phyloP scores from a whole-genome alignment of 345 rosid species.

The Hibiscus mutabilis region DNA sequence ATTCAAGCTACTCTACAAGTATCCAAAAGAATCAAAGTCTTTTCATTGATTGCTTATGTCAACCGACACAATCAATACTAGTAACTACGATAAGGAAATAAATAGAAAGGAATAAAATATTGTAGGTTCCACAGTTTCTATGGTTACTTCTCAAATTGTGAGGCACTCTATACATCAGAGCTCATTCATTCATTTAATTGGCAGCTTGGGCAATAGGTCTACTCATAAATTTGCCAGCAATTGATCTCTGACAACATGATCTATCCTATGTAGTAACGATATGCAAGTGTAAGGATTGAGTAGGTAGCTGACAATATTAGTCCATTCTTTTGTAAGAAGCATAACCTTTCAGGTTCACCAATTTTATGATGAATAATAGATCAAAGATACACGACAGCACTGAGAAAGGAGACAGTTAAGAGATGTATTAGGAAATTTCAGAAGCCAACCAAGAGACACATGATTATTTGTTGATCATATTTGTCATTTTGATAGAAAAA shows the following conservation, averaged over 20 bases:
- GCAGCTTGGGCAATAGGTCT: background rate
- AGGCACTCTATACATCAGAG: background rate
- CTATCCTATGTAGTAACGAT: background rate
- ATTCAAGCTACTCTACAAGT: background rate
- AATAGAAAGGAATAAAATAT: too few relatives aligned
- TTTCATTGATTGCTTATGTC: background rate
- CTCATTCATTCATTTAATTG: background rate
- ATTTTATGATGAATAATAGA: background rate
- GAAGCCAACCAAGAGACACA: background rate
- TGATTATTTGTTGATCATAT: background rate
- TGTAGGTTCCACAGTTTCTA: background rate
- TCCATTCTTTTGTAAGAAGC: background rate
- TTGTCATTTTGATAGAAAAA: background rate
- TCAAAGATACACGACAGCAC: background rate
- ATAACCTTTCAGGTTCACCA: background rate
- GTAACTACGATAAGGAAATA: too few relatives aligned
- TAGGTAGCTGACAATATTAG: background rate
- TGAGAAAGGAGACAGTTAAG: background rate
- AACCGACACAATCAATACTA: background rate
- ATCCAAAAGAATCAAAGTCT: background rate
- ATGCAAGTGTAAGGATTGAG: background rate
- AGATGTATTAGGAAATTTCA: background rate
- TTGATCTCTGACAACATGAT: background rate
- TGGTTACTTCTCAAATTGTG: background rate
- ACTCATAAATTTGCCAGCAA: background rate